A percentile compares a stretch with the other conserved stretches of the same genome.
Conservation (phyloP, 192 early-diverging fungal genomes). For the Coemansia sp. region DNA sequence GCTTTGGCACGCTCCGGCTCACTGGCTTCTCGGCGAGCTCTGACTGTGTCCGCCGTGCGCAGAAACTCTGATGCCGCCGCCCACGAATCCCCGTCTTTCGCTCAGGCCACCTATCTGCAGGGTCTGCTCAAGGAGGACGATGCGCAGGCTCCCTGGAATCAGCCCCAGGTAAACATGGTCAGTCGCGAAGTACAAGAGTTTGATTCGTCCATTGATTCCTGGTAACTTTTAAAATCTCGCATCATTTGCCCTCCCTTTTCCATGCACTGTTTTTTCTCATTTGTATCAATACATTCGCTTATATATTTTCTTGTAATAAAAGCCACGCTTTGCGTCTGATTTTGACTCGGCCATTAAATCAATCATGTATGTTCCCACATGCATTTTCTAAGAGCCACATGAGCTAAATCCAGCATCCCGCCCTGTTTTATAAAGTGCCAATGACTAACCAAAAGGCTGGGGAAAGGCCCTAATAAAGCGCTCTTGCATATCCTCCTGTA, state of each 20-base stretch:
- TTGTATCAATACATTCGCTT: neutral
- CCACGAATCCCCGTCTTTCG: constrained; percentile 5
- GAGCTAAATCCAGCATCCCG: too few species aligned
- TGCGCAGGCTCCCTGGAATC: constrained; percentile 45
- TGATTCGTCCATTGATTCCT: constrained; percentile 20
- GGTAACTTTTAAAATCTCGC: constrained; percentile 9
- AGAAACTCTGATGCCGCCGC: constrained; percentile 4
- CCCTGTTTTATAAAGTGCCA: too few species aligned
- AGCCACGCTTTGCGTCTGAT: too few species aligned
- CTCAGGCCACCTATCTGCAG: constrained; percentile 30
- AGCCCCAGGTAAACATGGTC: constrained; percentile 35
- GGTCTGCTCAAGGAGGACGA: constrained; percentile 38
- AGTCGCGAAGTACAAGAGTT: constrained; percentile 42
- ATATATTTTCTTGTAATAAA: too few species aligned
- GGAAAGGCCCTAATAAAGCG: too few species aligned
- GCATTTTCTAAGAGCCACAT: too few species aligned
- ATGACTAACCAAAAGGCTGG: too few species aligned
- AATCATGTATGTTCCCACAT: too few species aligned
- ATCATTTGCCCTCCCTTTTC: neutral
- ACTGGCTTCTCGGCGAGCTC: constrained; percentile 14
- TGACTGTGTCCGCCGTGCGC: too few species aligned
- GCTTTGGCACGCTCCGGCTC: neutral
- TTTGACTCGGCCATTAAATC: too few species aligned
- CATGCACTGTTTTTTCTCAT: neutral
- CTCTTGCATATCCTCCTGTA: too few species aligned